Conservation (phyloP, 768 basidiomycete species). For the Lyophyllum shimeji region DNA sequence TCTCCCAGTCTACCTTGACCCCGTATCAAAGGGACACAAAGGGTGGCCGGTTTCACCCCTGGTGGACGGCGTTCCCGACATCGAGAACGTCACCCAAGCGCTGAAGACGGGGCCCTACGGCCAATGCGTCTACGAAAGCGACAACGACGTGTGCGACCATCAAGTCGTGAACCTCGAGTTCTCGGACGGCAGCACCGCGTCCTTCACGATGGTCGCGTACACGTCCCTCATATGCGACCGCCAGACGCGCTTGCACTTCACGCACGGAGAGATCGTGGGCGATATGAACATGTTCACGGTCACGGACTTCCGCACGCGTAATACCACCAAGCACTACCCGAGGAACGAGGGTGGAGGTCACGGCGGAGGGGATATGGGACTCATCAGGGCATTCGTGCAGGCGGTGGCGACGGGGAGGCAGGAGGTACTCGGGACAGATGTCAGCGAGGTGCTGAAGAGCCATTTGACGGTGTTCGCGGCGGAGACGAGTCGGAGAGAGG, state of each 20-base stretch:
- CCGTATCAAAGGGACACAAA: slow-evolving; percentile 51
- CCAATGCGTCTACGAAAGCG: slow-evolving; percentile 78
- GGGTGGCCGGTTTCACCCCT: slow-evolving; percentile 69
- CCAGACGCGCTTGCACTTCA: slow-evolving; percentile 83
- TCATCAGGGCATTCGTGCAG: slow-evolving; percentile 73
- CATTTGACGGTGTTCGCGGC: slow-evolving; percentile 89
- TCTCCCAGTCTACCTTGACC: slow-evolving; percentile 73
- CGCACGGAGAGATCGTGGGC: slow-evolving; percentile 86
- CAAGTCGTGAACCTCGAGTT: slow-evolving; percentile 92
- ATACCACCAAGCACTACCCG: slow-evolving; percentile 46
- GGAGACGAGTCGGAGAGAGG: slow-evolving; percentile 71
- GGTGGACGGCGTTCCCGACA: slow-evolving; percentile 82
- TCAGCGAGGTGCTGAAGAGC: slow-evolving; percentile 69
- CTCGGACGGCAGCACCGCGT: slow-evolving; percentile 75
- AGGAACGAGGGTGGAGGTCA: slow-evolving; percentile 60
- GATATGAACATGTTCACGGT: slow-evolving; percentile 77
- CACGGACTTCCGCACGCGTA: slow-evolving; percentile 68
- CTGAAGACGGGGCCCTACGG: slow-evolving; percentile 76
- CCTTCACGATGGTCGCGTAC: slow-evolving; percentile 89
- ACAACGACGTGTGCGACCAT: slow-evolving; percentile 88
- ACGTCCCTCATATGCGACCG: slow-evolving; percentile 79
- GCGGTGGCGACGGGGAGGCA: slow-evolving; percentile 71
- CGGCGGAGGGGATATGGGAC: slow-evolving; percentile 80
- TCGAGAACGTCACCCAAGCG: slow-evolving; percentile 79
- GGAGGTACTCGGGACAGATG: slow-evolving; percentile 60